A percentile compares a stretch with the other conserved stretches of the same genome.
Evolutionary conservation across 768 basidiomycete genomes (phyloP).

Genomic region (Termitomyces titanicus): DNA sequence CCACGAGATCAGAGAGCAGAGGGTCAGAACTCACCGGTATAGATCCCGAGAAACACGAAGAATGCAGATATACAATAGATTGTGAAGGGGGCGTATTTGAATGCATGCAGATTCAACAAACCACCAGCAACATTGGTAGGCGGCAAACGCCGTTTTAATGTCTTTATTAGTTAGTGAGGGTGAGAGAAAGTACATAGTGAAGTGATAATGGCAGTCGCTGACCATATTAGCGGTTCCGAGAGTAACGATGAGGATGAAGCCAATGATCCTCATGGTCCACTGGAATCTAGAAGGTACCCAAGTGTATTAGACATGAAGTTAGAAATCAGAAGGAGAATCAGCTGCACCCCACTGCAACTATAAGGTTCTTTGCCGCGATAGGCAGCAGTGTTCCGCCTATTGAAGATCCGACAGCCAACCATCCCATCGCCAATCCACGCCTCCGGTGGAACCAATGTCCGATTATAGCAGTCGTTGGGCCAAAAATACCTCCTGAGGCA

Average conservation of each 20-base stretch:
- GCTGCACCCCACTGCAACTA: conserved; percentile 41
- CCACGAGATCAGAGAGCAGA: conserved; percentile 23
- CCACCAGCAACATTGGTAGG: conserved; percentile 52
- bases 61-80: conserved; percentile 57
- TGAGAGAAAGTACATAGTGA: not conserved
- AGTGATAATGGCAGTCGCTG: not conserved
- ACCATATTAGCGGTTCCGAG: conserved; percentile 56
- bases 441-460: conserved; percentile 73
- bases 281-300: conserved; percentile 47
- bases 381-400: conserved; percentile 70
- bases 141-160: conserved; percentile 49
- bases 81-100: conserved; percentile 49
- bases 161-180: conserved; percentile 18
- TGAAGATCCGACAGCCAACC: conserved; percentile 63
- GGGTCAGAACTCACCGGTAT: conserved; percentile 43
- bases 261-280: conserved; percentile 75
- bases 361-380: conserved; percentile 52
- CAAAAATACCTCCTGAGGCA: conserved; percentile 57
- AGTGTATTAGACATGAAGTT: not conserved
- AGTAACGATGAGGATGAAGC: conserved; percentile 52
- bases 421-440: conserved; percentile 49
- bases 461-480: conserved; percentile 54
- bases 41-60: conserved; percentile 63
- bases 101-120: conserved; percentile 50
- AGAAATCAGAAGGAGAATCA: not conserved